phyloP scores from a whole-genome alignment of 2,329 filamentous ascomycete species.

The Albophoma yamanashiensis region DNA sequence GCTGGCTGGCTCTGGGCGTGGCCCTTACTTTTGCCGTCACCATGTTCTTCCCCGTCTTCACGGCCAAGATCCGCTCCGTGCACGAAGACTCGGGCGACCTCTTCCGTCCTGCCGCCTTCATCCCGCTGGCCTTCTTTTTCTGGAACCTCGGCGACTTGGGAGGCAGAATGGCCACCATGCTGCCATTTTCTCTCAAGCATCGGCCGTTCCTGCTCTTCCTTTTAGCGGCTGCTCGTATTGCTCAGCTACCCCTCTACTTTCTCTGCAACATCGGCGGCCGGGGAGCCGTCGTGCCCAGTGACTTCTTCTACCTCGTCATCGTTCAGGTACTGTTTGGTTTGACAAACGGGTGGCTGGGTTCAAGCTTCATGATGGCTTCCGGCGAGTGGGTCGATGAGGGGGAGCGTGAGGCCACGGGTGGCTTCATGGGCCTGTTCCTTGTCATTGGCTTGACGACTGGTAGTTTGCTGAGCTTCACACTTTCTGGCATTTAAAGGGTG shows the following conservation, averaged over 20 bases:
- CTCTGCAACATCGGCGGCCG: slow-evolving; percentile 78
- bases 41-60: slow-evolving; percentile 96
- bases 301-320: slow-evolving; percentile 76
- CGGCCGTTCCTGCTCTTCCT: slow-evolving; percentile 58
- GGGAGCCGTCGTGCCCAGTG: slow-evolving; percentile 65
- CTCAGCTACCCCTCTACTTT: slow-evolving; percentile 75
- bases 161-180: slow-evolving; percentile 60
- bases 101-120: slow-evolving; percentile 67
- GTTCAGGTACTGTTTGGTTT: slow-evolving; percentile 79
- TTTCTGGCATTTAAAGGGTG: slow-evolving; percentile 29
- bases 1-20: slow-evolving; percentile 66
- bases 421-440: slow-evolving; percentile 89
- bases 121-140: slow-evolving; percentile 80
- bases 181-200: slow-evolving; percentile 44
- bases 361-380: slow-evolving; percentile 85
- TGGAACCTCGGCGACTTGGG: slow-evolving; percentile 86
- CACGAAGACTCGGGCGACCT: slow-evolving; percentile 35
- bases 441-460: slow-evolving; percentile 73
- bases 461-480: slow-evolving; percentile 81
- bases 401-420: slow-evolving; percentile 80
- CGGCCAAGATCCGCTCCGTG: slow-evolving; percentile 48
- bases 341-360: slow-evolving; percentile 79
- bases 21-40: slow-evolving; percentile 73
- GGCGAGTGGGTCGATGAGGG: slow-evolving; percentile 69
- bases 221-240: slow-evolving; percentile 51